Percentiles rank a stretch among this genome's conserved stretches.
phyloP scores from a whole-genome alignment of 495 filamentous ascomycete genomes.

The Saxispiralis lemnorum region DNA sequence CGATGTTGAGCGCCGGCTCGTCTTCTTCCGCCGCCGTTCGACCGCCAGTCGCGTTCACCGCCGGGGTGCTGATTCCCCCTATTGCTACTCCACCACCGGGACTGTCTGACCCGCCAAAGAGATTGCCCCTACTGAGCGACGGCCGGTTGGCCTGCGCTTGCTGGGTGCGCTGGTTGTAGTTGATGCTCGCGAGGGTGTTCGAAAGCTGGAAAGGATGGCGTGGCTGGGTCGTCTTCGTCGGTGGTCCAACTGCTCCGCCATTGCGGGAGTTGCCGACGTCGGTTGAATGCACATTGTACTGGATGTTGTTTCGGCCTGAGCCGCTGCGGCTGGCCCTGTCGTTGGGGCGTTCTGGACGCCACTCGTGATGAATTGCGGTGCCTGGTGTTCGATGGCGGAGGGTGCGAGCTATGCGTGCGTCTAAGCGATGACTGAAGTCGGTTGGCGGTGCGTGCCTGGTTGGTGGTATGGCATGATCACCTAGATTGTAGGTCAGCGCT shows the following conservation, averaged over 20 bases:
- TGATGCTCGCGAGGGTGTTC: conserved; percentile 12
- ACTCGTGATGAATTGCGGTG: background rate
- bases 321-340: no score
- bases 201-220: conserved; percentile 12
- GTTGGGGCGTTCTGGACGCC: background rate
- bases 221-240: background rate
- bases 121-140: no score
- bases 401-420: background rate
- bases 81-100: no score
- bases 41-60: no score
- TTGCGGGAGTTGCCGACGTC: no score
- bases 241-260: no score
- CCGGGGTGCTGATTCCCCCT: no score
- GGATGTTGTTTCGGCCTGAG: background rate
- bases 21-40: no score
- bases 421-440: background rate
- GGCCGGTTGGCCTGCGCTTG: background rate
- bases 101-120: no score
- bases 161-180: conserved; percentile 3
- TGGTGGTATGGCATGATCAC: background rate
- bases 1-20: no score
- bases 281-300: background rate
- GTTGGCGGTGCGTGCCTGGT: background rate
- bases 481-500: background rate
- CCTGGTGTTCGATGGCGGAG: background rate